Evolutionary conservation across 345 rosid genomes (phyloP).

Genomic region (Syzygium oleosum): DNA sequence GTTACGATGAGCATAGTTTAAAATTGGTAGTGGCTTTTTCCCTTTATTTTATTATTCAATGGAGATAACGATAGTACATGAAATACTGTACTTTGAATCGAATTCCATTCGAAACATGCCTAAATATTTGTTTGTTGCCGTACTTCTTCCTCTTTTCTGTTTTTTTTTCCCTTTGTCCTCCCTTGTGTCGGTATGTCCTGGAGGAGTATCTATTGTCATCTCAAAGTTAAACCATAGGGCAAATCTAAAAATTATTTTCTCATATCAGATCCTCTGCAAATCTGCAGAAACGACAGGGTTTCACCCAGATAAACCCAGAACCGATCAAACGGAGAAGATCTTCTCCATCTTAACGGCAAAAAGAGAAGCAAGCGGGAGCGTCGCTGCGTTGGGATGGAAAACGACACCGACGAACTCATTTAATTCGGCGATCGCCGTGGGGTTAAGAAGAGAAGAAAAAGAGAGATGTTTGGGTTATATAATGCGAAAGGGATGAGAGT

Average conservation of each 20-base stretch:
- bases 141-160: not conserved
- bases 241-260: not conserved
- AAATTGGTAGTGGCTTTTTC: no score
- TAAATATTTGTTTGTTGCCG: not conserved
- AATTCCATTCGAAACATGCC: not conserved
- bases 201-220: no score
- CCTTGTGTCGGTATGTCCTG: no score
- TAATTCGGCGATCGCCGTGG: not conserved
- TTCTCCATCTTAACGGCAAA: not conserved
- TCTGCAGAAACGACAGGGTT: not conserved
- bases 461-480: not conserved
- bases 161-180: no score
- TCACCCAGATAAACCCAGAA: not conserved
- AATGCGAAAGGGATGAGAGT: not conserved
- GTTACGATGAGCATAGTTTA: no score
- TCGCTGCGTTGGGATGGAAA: not conserved
- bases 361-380: not conserved
- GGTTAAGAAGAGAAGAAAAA: not conserved
- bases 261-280: not conserved
- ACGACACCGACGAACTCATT: not conserved
- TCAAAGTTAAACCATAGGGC: not conserved
- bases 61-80: not conserved
- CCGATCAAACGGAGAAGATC: no score
- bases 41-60: not conserved
- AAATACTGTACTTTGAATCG: not conserved